These are phyloP conservation scores for Tetraselmis chui DNA, from an alignment of 139 green algal species.

Conservation along the genomic window DNA sequence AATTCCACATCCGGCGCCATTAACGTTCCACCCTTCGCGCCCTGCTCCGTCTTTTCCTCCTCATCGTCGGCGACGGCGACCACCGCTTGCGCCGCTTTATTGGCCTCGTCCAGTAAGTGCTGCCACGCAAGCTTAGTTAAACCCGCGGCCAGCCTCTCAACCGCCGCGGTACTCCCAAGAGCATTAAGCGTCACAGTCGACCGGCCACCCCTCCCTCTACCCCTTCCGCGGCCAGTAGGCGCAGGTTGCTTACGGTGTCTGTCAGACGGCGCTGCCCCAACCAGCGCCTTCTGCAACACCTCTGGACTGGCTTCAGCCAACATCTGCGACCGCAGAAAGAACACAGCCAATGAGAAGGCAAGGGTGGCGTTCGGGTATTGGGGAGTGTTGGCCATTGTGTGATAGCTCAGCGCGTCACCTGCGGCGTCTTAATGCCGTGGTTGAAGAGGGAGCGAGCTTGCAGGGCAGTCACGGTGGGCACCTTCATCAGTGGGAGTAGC, in stretches of 20 bases:
- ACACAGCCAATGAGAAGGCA: not conserved
- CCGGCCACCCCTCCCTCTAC: no score
- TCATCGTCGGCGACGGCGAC: not conserved
- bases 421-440: not conserved
- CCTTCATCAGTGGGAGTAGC: constrained; percentile 52
- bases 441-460: not conserved
- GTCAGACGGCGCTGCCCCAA: not conserved
- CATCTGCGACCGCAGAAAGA: no score
- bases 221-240: not conserved
- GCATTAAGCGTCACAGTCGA: not conserved
- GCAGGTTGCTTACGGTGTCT: not conserved
- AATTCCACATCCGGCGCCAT: no score
- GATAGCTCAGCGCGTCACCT: not conserved
- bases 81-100: not conserved
- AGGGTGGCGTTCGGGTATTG: not conserved
- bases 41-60: not conserved
- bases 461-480: not conserved
- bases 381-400: not conserved
- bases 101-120: not conserved
- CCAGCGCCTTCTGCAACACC: not conserved
- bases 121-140: not conserved
- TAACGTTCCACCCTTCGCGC: no score
- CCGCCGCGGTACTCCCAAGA: not conserved
- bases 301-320: not conserved
- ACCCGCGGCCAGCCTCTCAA: not conserved